A percentile compares a stretch with the other conserved stretches of the same genome.
Evolutionary conservation across 2,329 filamentous ascomycete species (phyloP).

Genomic region (Talaromyces sp.): DNA sequence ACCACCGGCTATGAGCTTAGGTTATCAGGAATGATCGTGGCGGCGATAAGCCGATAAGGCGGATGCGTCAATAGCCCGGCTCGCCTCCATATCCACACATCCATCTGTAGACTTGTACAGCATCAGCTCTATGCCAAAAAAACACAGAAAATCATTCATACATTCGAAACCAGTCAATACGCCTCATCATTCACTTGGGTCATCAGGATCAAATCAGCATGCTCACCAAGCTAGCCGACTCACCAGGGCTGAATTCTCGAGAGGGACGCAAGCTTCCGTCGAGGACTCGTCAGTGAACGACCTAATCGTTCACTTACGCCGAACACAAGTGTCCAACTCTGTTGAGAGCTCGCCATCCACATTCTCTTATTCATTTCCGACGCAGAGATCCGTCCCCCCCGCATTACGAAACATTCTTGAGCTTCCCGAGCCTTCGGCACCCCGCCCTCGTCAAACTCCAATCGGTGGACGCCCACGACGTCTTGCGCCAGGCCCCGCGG

Average conservation of each 20-base stretch:
- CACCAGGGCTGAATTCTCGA: constrained; percentile 14
- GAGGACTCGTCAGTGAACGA: constrained; percentile 49
- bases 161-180: constrained; percentile 43
- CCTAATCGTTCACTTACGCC: constrained; percentile 50
- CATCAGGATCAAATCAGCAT: constrained; percentile 34
- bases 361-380: constrained; percentile 21
- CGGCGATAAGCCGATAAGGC: constrained; percentile 3
- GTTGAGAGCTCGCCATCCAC: constrained; percentile 19
- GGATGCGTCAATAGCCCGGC: background rate
- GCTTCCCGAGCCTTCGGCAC: constrained; percentile 47
- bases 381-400: constrained; percentile 47
- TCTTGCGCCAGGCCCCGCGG: constrained; percentile 48
- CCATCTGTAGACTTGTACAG: background rate
- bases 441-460: constrained; percentile 41
- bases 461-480: constrained; percentile 39
- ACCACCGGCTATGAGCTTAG: background rate
- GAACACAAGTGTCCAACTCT: constrained; percentile 38
- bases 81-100: constrained; percentile 4
- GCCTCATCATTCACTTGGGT: constrained; percentile 43
- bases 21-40: background rate
- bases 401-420: constrained; percentile 49
- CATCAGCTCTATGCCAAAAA: constrained; percentile 49
- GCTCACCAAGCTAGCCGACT: constrained; percentile 33
- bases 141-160: constrained; percentile 42
- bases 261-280: constrained; percentile 19